phyloP scores from a whole-genome alignment of 306 rosid genomes.

The Dryas drummondii region DNA sequence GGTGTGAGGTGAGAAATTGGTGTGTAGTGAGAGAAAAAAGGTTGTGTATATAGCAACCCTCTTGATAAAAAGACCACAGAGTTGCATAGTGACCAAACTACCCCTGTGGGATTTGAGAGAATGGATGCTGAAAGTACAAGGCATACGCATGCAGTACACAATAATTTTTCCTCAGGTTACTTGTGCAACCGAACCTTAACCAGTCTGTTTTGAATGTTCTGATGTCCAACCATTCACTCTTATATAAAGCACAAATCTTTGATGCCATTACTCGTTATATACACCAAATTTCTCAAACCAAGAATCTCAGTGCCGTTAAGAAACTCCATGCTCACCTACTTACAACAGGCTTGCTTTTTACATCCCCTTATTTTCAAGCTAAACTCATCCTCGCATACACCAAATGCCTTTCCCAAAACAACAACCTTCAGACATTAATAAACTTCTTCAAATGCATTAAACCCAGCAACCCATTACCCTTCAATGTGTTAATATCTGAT shows the following conservation, averaged over 20 bases:
- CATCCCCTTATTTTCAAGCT: constrained; percentile 39
- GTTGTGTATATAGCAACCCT: too few relatives aligned
- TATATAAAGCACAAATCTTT: neutral
- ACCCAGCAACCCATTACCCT: constrained; percentile 44
- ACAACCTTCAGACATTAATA: constrained; percentile 23
- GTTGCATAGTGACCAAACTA: too few relatives aligned
- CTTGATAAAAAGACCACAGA: too few relatives aligned
- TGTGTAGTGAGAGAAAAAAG: too few relatives aligned
- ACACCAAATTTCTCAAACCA: constrained; percentile 33
- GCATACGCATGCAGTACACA: too few relatives aligned
- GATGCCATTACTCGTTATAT: constrained; percentile 38
- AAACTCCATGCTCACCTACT: constrained; percentile 58
- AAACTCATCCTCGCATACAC: constrained; percentile 48
- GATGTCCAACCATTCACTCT: constrained; percentile 32
- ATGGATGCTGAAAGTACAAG: too few relatives aligned
- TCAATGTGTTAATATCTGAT: constrained; percentile 48
- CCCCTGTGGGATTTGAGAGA: too few relatives aligned
- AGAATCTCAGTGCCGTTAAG: constrained; percentile 41
- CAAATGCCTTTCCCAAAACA: constrained; percentile 25
- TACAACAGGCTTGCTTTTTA: constrained; percentile 45
- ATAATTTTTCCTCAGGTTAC: too few relatives aligned
- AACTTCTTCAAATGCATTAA: constrained; percentile 57
- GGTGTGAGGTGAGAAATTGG: too few relatives aligned
- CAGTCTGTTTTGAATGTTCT: neutral
- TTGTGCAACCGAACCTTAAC: neutral